These are phyloP conservation scores for Pholiota conissans DNA, from an alignment of 768 basidiomycete species.

Conservation along the genomic window DNA sequence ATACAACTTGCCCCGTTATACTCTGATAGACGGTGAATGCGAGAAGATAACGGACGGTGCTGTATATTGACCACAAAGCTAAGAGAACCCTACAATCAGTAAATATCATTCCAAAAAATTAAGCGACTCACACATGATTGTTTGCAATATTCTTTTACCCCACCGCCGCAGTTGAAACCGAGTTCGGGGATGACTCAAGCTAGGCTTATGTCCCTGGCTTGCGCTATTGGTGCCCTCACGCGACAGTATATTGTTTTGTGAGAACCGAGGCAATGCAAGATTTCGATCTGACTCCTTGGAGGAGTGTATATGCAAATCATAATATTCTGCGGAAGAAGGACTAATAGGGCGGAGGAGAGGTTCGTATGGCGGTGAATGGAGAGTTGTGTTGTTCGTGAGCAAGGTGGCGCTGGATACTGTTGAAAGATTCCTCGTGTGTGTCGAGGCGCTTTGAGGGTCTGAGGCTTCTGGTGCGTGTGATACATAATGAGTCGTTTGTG, in stretches of 20 bases:
- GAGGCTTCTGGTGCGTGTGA: constrained; percentile 42
- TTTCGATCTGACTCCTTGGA: constrained; percentile 28
- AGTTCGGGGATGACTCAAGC: constrained; percentile 17
- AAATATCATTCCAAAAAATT: not conserved
- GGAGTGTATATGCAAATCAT: constrained; percentile 38
- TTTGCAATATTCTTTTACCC: constrained; percentile 33
- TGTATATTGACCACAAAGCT: constrained; percentile 67
- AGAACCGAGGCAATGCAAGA: constrained; percentile 26
- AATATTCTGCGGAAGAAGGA: constrained; percentile 32
- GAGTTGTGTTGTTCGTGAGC: constrained; percentile 36
- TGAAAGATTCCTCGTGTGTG: constrained; percentile 43
- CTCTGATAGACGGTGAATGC: constrained; percentile 52
- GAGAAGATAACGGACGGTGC: constrained; percentile 61
- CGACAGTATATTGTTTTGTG: constrained; percentile 26
- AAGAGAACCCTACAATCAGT: not conserved
- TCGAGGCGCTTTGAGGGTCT: constrained; percentile 31
- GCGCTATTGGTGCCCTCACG: constrained; percentile 28
- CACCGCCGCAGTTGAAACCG: constrained; percentile 28
- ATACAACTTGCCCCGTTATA: constrained; percentile 38
- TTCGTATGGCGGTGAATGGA: constrained; percentile 43
- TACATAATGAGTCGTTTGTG: constrained; percentile 53
- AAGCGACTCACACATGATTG: constrained; percentile 37
- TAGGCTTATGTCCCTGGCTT: constrained; percentile 26
- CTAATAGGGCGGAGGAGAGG: constrained; percentile 40
- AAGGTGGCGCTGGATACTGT: constrained; percentile 38